Conservation (phyloP, 192 early-diverging fungal species). For the Backusella circina region DNA sequence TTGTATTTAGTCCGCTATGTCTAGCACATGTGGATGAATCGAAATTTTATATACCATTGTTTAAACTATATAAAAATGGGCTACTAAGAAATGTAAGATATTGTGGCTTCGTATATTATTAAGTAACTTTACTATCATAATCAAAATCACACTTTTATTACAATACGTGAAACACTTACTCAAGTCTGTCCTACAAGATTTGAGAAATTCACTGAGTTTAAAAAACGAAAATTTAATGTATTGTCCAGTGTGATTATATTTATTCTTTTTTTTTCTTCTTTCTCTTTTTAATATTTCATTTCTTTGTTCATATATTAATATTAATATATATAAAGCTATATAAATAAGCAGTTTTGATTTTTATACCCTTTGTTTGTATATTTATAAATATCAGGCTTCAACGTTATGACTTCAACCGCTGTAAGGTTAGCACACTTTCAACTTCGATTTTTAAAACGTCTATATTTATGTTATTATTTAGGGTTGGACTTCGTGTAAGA, state of each 20-base stretch:
- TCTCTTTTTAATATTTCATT: slow-evolving; percentile 14
- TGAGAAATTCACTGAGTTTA: background rate
- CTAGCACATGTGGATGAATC: background rate
- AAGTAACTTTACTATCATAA: background rate
- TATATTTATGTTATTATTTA: slow-evolving; percentile 9
- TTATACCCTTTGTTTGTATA: background rate
- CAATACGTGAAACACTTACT: background rate
- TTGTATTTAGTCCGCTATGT: background rate
- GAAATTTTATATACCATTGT: background rate
- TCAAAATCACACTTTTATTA: background rate
- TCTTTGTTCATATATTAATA: background rate
- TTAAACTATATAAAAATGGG: background rate
- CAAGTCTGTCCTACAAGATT: background rate
- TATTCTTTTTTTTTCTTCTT: background rate
- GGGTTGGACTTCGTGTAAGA: slow-evolving; percentile 80
- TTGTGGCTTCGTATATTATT: background rate
- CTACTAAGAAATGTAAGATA: background rate
- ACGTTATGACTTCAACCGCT: slow-evolving; percentile 23
- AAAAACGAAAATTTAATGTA: background rate
- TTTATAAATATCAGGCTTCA: background rate
- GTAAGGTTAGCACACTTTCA: slow-evolving; percentile 34
- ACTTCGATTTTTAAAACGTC: background rate
- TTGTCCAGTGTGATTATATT: background rate
- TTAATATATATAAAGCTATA: background rate
- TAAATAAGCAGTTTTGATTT: slow-evolving; percentile 6